A percentile compares a stretch with the other conserved stretches of the same genome.
Conservation (phyloP, 345 rosid species). For the Dimocarpus longan region DNA sequence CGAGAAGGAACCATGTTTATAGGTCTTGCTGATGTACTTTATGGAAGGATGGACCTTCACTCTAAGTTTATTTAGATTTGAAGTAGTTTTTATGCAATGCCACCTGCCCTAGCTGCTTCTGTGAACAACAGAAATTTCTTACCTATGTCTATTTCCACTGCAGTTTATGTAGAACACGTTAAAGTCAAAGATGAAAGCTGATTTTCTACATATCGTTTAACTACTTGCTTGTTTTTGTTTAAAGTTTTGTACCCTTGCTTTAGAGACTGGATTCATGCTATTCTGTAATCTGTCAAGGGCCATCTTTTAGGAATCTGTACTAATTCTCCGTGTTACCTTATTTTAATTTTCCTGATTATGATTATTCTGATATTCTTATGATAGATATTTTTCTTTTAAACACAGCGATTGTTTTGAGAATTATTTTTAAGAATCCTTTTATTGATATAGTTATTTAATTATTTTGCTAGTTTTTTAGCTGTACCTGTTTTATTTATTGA, state of each 20-base stretch:
- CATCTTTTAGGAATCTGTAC: background rate
- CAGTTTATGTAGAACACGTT: background rate
- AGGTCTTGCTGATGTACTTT: background rate
- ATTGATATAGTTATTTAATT: background rate
- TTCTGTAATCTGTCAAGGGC: background rate
- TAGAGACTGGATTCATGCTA: constrained; percentile 1
- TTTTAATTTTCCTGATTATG: background rate
- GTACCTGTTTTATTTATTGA: background rate
- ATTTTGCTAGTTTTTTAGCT: constrained; percentile 1
- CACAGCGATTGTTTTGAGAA: constrained; percentile 1
- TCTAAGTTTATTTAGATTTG: background rate
- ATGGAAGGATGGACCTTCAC: background rate
- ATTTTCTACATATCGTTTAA: background rate
- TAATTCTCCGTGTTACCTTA: background rate
- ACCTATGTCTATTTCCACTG: background rate
- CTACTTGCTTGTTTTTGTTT: background rate
- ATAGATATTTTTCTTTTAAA: background rate
- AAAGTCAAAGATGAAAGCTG: background rate
- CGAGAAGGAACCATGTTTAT: background rate
- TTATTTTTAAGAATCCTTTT: background rate
- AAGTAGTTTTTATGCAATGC: too few species aligned
- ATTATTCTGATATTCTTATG: background rate
- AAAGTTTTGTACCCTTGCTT: background rate
- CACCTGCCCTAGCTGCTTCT: too few species aligned
- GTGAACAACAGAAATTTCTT: too few species aligned